Base-by-base conservation (phyloP, 2,329 filamentous ascomycete species). In the Colletotrichum sp. region DNA sequence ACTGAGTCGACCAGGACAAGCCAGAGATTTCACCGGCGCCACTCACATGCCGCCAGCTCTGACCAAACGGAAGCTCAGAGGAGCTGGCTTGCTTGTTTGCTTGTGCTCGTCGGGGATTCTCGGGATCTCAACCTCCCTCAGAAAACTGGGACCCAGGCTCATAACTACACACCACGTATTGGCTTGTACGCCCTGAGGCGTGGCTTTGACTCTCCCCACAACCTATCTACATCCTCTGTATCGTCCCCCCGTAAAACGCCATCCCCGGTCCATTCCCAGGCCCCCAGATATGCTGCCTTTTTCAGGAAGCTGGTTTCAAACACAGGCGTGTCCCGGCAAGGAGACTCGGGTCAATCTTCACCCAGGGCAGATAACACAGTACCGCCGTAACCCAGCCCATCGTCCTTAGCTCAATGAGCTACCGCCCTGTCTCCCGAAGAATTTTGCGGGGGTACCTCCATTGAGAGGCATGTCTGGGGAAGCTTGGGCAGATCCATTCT, bases 251-350 rank as follows among this genome's bases (percentile, higher is more conserved):
- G 61, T 55, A 68, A 65, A 68, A 68, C 59, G 43, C 70, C 64
- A 65, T 69, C 70, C 70, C 74, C 64, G 21, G 39, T 60, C 43
- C 59, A 48, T 75, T 64, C 24, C 61, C 43, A 76, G 39, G 63
- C 59, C 72, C 36, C 60, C 73, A 75, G 73, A 69, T 60, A 64
- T 13, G 34, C 36, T 65, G 68, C 59, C 57, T 60, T 76, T 32
- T 69, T 74, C 43, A 63, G 74, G 65, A 76, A 69, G 65, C 65
- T 76, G 70, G 74, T 73, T 76, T 76, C 71, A 69, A 74, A 74
- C 74, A 60, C 70, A 69, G 70, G 73, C 70, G 34, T 73, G 70
- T 63, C 70, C 70, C 43, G 34, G 70, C 59, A 68, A 65, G 59
- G 70, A 64, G 48, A 39, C 70, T 72, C 59, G 70, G 74, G 70